These are phyloP conservation scores for Rhypophila decipiens DNA, from an alignment of 495 filamentous ascomycete genomes.

Conservation along the genomic window DNA sequence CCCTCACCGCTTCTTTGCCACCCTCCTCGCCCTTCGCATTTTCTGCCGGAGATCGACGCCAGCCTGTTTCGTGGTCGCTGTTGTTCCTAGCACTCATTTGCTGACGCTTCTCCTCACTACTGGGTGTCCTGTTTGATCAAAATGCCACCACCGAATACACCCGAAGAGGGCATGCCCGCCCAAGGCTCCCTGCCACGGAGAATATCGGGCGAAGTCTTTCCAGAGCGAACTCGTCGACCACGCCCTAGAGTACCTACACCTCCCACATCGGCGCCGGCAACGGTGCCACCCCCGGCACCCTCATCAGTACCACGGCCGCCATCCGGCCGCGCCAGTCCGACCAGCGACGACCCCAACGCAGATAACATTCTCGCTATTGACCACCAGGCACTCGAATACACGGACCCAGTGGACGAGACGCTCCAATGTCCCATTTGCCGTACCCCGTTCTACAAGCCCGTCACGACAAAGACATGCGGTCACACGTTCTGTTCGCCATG, in stretches of 20 bases:
- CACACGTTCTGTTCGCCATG: constrained; percentile 68
- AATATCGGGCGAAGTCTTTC: background rate
- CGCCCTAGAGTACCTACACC: background rate
- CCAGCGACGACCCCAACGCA: constrained; percentile 4
- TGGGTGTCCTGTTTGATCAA: no score
- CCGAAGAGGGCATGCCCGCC: constrained; percentile 10
- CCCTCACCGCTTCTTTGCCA: no score
- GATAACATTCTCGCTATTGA: constrained; percentile 36
- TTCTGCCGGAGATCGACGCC: no score
- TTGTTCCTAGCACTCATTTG: no score
- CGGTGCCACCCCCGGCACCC: background rate
- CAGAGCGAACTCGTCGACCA: background rate
- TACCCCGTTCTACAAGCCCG: constrained; percentile 62
- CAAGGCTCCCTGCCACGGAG: background rate
- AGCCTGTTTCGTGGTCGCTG: no score
- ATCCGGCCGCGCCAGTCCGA: background rate
- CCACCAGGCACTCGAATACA: constrained; percentile 64
- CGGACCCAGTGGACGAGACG: constrained; percentile 62
- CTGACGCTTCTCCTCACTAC: no score
- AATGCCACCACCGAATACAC: constrained; percentile 8
- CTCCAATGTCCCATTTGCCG: constrained; percentile 81
- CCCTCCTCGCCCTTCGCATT: no score
- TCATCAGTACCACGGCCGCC: background rate
- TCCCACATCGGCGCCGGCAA: background rate
- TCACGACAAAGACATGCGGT: constrained; percentile 60